Percentiles rank a stretch among this genome's conserved stretches.
Evolutionary conservation across 208 protist genomes (phyloP).

Genomic region (Strigomonas culicis): DNA sequence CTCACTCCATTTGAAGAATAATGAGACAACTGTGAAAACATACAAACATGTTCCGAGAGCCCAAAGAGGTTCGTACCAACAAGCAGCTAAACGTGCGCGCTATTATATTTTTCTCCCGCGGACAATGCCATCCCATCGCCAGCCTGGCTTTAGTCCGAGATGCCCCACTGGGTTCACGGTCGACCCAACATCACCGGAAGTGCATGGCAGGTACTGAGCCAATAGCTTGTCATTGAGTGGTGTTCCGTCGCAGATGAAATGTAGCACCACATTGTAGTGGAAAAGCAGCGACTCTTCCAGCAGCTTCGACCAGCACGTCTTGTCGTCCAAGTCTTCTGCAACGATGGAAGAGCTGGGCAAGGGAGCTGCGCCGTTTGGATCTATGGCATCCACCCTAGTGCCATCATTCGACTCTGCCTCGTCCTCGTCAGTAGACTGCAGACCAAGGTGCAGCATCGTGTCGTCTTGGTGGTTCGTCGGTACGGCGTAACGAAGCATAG

Average conservation of each 20-base stretch:
- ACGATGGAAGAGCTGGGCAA: no score
- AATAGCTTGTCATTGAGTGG: constrained; percentile 57
- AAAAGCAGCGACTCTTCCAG: constrained; percentile 53
- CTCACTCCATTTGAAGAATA: no score
- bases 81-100: no score
- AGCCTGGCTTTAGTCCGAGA: constrained; percentile 37
- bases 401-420: constrained; percentile 7
- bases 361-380: background rate
- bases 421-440: constrained; percentile 10
- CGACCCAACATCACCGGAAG: background rate
- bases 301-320: constrained; percentile 7
- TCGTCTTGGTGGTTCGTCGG: constrained; percentile 12
- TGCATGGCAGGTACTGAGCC: constrained; percentile 62
- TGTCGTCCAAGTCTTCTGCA: no score
- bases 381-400: background rate
- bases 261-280: constrained; percentile 43
- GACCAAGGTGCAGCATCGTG: constrained; percentile 28
- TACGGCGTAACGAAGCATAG: constrained; percentile 35
- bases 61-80: no score
- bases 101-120: constrained; percentile 30
- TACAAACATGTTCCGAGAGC: background rate
- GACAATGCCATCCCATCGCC: constrained; percentile 86
- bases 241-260: constrained; percentile 24
- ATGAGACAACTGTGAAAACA: no score
- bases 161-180: background rate